Percentiles rank a stretch among this genome's conserved stretches.
These are phyloP conservation scores for Mycena pura DNA, from an alignment of 768 basidiomycete species.

Conservation along the genomic window DNA sequence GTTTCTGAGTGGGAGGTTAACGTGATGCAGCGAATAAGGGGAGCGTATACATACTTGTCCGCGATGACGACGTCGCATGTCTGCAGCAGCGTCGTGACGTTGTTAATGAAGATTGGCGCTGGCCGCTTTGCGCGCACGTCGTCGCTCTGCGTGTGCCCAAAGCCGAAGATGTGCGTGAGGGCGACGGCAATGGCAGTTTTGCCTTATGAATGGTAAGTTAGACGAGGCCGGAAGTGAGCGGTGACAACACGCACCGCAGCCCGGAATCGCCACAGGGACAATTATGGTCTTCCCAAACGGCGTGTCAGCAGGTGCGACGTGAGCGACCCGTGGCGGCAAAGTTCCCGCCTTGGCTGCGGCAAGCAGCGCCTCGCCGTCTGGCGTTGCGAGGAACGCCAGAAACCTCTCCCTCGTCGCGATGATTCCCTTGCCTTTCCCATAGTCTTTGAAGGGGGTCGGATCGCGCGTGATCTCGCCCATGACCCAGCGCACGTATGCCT, in stretches of 20 bases:
- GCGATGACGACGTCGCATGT: constrained; percentile 84
- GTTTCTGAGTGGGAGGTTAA: constrained; percentile 57
- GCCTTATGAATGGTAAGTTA: constrained; percentile 49
- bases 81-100: constrained; percentile 67
- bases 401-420: constrained; percentile 84
- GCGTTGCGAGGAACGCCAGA: constrained; percentile 65
- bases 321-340: constrained; percentile 27
- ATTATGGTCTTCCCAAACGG: constrained; percentile 79
- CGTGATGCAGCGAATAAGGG: not conserved
- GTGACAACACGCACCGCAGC: constrained; percentile 71
- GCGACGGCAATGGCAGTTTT: constrained; percentile 89
- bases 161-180: constrained; percentile 78
- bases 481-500: constrained; percentile 84
- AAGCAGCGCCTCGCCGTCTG: constrained; percentile 49
- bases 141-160: constrained; percentile 94
- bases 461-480: constrained; percentile 74
- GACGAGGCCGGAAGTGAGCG: not conserved
- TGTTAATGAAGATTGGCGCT: constrained; percentile 72
- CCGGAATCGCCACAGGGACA: constrained; percentile 89
- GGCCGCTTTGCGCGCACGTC: constrained; percentile 82
- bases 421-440: constrained; percentile 79
- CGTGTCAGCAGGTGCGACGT: not conserved
- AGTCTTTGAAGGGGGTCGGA: constrained; percentile 64
- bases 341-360: constrained; percentile 38
- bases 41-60: constrained; percentile 79